Evolutionary conservation across 2,329 filamentous ascomycete genomes (phyloP).

Genomic region (Verticillium zaregamsianum): DNA sequence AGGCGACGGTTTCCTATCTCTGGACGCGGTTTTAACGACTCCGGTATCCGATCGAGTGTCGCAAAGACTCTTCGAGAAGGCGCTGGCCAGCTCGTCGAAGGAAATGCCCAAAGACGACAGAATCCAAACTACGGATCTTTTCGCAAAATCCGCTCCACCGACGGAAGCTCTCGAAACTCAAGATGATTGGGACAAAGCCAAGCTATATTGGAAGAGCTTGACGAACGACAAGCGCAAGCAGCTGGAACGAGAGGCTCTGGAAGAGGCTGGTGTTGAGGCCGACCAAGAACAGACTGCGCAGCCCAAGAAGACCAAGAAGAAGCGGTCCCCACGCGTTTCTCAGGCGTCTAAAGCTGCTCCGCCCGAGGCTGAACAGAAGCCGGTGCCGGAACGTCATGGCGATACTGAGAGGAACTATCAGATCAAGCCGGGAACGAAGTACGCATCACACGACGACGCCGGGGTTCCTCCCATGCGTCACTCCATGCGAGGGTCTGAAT

Average conservation of each 20-base stretch:
- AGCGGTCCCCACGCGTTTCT: slow-evolving; percentile 23
- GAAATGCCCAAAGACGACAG: not conserved
- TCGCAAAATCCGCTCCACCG: not conserved
- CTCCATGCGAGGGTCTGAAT: slow-evolving; percentile 7
- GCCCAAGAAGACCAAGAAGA: slow-evolving; percentile 22
- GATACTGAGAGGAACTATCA: slow-evolving; percentile 30
- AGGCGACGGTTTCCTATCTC: slow-evolving; percentile 64
- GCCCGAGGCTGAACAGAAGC: not conserved
- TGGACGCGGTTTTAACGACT: slow-evolving; percentile 57
- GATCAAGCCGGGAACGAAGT: slow-evolving; percentile 28
- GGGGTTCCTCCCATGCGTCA: not conserved
- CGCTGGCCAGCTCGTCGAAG: not conserved
- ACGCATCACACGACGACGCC: not conserved
- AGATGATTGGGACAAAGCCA: slow-evolving; percentile 64
- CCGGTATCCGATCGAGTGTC: slow-evolving; percentile 14
- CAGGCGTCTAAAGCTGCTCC: slow-evolving; percentile 13
- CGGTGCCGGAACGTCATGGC: not conserved
- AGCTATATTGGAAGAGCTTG: slow-evolving; percentile 66
- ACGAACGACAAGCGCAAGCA: slow-evolving; percentile 59
- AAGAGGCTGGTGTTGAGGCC: slow-evolving; percentile 46
- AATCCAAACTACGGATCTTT: not conserved
- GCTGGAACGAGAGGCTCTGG: slow-evolving; percentile 53
- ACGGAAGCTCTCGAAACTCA: slow-evolving; percentile 1
- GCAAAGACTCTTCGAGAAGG: slow-evolving; percentile 11
- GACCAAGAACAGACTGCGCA: slow-evolving; percentile 32